phyloP scores from a whole-genome alignment of 2,329 filamentous ascomycete species.

The Monilinia aucupariae region DNA sequence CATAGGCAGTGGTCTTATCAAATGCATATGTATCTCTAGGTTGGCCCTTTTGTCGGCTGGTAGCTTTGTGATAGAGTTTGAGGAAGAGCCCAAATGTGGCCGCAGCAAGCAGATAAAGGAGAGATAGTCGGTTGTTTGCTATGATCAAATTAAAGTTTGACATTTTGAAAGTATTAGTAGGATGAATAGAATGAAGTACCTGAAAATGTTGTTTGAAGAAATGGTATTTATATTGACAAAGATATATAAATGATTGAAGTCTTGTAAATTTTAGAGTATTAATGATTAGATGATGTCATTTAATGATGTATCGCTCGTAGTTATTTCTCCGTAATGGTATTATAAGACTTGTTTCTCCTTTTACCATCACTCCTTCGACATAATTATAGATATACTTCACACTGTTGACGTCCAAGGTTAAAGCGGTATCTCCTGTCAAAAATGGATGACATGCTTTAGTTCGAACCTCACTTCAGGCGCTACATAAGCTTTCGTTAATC shows the following conservation, averaged over 20 bases:
- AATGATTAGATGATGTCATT: not conserved
- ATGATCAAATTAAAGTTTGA: not conserved
- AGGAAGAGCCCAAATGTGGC: constrained; percentile 1
- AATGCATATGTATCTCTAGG: not conserved
- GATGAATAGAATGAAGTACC: not conserved
- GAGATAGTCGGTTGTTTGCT: not conserved
- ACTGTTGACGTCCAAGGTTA: no score
- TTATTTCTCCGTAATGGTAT: no score
- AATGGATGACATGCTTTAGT: no score
- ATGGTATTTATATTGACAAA: not conserved
- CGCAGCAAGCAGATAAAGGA: not conserved
- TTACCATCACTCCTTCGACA: no score
- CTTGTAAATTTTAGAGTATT: not conserved
- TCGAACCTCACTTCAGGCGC: no score
- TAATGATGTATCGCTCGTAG: not conserved
- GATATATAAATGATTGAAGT: not conserved
- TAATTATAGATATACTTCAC: no score
- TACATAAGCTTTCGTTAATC: no score
- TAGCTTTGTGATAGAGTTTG: not conserved
- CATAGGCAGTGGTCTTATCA: not conserved
- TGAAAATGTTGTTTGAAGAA: not conserved
- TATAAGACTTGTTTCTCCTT: no score
- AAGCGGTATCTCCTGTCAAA: no score
- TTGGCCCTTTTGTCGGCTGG: not conserved
- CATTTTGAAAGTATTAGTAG: not conserved